Evolutionary conservation across 208 protist genomes (phyloP).

Genomic region (Trypanosoma brucei): DNA sequence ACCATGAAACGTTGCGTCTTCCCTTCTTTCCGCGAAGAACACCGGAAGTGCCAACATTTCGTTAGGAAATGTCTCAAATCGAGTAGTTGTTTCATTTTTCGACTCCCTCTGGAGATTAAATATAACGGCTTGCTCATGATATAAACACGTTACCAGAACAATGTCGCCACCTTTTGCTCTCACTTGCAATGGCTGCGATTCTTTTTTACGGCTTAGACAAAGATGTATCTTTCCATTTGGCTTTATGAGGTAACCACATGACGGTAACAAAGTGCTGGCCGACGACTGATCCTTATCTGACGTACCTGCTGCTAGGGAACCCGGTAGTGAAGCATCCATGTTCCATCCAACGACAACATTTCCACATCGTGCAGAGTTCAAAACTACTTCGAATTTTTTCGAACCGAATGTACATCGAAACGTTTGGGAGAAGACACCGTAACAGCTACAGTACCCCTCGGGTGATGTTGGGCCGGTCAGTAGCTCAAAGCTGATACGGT

Average conservation of each 20-base stretch:
- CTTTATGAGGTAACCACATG: conserved; percentile 75
- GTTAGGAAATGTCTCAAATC: conserved; percentile 46
- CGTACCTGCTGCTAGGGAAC: conserved; percentile 1
- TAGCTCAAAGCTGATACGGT: conserved; percentile 55
- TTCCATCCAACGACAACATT: conserved; percentile 73
- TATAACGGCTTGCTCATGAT: conserved; percentile 50
- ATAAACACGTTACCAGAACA: conserved; percentile 58
- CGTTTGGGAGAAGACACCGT: conserved; percentile 52
- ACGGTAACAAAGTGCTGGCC: conserved; percentile 32
- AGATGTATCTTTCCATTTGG: conserved; percentile 64
- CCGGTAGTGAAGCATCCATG: conserved; percentile 21
- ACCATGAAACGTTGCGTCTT: conserved; percentile 51
- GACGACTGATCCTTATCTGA: conserved; percentile 1
- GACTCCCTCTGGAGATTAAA: conserved; percentile 45
- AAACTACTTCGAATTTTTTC: conserved; percentile 51
- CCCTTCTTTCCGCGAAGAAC: conserved; percentile 45
- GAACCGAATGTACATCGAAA: conserved; percentile 41
- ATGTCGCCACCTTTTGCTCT: conserved; percentile 53
- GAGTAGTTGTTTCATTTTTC: conserved; percentile 41
- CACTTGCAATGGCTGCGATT: conserved; percentile 45
- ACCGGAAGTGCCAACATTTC: conserved; percentile 52
- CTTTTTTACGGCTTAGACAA: conserved; percentile 38
- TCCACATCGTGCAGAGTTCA: conserved; percentile 50
- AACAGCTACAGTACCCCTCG: conserved; percentile 20
- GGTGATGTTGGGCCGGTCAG: conserved; percentile 14